A percentile compares a stretch with the other conserved stretches of the same genome.
phyloP scores from a whole-genome alignment of 805 yeast species.

The Candida railenensis region DNA sequence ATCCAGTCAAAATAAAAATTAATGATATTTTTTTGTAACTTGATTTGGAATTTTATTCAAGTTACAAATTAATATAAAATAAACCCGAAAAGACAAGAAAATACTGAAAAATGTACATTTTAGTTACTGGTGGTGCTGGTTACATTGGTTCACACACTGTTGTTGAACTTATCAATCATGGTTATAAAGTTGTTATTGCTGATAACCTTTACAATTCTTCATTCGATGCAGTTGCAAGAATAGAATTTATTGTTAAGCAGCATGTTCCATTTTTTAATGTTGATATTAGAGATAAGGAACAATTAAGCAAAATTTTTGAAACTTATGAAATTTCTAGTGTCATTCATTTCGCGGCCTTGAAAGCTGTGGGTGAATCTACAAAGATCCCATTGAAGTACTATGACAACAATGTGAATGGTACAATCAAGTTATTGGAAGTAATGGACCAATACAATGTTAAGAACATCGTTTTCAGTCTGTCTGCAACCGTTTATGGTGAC shows the following conservation, averaged over 20 bases:
- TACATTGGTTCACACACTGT: slow-evolving; percentile 84
- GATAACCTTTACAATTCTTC: slow-evolving; percentile 71
- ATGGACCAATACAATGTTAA: slow-evolving; percentile 48
- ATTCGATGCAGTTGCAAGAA: slow-evolving; percentile 61
- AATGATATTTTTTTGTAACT: not conserved
- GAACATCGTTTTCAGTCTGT: slow-evolving; percentile 68
- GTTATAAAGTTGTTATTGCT: slow-evolving; percentile 68
- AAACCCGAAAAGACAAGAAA: not conserved
- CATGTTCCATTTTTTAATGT: slow-evolving; percentile 55
- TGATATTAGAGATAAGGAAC: slow-evolving; percentile 53
- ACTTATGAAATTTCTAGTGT: slow-evolving; percentile 55
- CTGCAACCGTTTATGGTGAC: slow-evolving; percentile 85
- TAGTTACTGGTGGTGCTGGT: slow-evolving; percentile 87
- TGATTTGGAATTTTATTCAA: not conserved
- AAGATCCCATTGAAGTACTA: slow-evolving; percentile 66
- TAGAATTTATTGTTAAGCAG: slow-evolving; percentile 52
- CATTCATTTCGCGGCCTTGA: slow-evolving; percentile 78
- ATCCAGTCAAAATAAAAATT: not conserved
- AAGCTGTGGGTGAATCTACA: slow-evolving; percentile 80
- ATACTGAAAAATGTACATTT: slow-evolving; percentile 32
- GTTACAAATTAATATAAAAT: not conserved
- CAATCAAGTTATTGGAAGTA: slow-evolving; percentile 54
- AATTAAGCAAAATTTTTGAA: slow-evolving; percentile 47
- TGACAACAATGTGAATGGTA: slow-evolving; percentile 65
- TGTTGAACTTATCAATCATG: slow-evolving; percentile 58